Conservation (phyloP, 73 alveolate genomes). For the Durusdinium trenchii region DNA sequence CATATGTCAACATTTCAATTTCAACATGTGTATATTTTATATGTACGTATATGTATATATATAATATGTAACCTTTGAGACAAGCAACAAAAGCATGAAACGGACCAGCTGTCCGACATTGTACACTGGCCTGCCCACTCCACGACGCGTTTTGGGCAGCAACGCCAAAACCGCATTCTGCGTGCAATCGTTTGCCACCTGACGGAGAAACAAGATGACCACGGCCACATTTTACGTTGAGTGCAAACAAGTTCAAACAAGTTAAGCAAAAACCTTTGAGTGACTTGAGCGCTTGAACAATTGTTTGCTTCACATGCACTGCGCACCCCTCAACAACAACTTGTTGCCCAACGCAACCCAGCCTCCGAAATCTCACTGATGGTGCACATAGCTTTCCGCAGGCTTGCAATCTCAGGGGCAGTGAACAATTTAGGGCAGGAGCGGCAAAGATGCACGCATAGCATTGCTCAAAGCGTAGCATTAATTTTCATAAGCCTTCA, state of each 20-base stretch:
- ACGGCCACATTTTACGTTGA: no score
- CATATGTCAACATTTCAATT: neutral
- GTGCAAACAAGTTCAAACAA: no score
- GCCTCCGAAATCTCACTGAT: neutral
- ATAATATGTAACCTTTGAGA: no score
- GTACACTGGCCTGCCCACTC: slow-evolving; percentile 14
- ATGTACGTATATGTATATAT: neutral
- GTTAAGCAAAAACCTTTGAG: neutral
- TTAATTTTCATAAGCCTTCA: no score
- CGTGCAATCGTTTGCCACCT: neutral
- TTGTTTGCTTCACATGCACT: neutral
- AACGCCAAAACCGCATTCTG: neutral
- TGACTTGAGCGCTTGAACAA: neutral
- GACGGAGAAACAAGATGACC: neutral
- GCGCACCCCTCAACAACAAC: neutral
- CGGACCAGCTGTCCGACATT: slow-evolving; percentile 11
- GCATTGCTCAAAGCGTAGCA: no score
- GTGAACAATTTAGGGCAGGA: no score
- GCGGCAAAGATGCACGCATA: no score
- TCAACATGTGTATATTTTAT: neutral
- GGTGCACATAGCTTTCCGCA: neutral
- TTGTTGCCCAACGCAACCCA: neutral
- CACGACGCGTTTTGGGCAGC: neutral
- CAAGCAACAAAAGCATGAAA: slow-evolving; percentile 23
- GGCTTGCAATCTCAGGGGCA: neutral